phyloP scores from a whole-genome alignment of 108 stramenopile species.

The Nannochloropsis oceanica region DNA sequence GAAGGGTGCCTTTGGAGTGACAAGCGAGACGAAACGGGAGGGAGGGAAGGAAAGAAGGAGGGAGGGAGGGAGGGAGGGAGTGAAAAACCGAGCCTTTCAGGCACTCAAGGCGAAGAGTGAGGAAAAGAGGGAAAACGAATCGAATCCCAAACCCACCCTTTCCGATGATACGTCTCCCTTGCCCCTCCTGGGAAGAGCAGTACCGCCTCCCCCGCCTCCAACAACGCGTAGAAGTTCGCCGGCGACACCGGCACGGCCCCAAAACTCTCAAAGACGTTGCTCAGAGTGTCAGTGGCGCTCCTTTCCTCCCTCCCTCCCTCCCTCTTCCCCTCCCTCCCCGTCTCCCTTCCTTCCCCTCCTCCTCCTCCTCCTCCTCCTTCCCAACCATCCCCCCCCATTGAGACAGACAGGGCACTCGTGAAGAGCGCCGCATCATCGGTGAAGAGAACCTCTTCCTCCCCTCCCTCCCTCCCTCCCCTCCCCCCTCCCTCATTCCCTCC shows the following conservation, averaged over 20 bases:
- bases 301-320: background rate
- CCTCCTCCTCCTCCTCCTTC: background rate
- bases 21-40: background rate
- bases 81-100: background rate
- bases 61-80: background rate
- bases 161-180: conserved; percentile 59
- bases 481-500: conserved; percentile 23
- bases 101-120: too few relatives aligned
- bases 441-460: background rate
- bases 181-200: conserved; percentile 85
- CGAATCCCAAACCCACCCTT: too few relatives aligned
- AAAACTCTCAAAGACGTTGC: too few relatives aligned
- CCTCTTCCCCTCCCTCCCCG: background rate
- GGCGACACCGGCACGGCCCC: conserved; percentile 83
- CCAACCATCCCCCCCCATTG: background rate
- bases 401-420: conserved; percentile 42
- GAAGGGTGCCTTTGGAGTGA: background rate
- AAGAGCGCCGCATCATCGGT: conserved; percentile 48
- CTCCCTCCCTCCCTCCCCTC: background rate
- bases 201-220: conserved; percentile 59
- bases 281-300: background rate
- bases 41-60: background rate
- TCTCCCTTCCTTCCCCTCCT: background rate
- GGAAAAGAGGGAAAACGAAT: too few relatives aligned
- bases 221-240: conserved; percentile 62